phyloP scores from a whole-genome alignment of 73 alveolate species.

The Breviolum minutum region DNA sequence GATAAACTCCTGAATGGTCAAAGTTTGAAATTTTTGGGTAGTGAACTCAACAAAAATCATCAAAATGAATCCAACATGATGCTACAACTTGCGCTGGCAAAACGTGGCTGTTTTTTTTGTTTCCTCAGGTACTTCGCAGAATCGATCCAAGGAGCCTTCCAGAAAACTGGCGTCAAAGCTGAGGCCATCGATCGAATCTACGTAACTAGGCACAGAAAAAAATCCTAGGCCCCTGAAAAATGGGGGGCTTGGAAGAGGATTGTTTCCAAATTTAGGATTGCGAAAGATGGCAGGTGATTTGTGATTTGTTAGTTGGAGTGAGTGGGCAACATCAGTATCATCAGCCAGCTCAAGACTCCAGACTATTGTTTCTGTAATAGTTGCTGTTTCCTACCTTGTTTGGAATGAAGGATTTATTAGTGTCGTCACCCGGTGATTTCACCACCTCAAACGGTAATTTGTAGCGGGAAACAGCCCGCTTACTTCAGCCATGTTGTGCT shows the following conservation, averaged over 20 bases:
- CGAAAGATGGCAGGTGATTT: not conserved
- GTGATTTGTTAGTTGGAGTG: too few relatives aligned
- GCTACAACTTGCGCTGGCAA: not conserved
- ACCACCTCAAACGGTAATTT: too few relatives aligned
- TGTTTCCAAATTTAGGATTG: not conserved
- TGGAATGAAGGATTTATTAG: too few relatives aligned
- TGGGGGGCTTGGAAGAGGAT: not conserved
- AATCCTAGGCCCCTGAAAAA: not conserved
- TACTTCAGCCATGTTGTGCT: not conserved
- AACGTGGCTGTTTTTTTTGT: not conserved
- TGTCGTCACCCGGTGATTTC: too few relatives aligned
- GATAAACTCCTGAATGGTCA: too few relatives aligned
- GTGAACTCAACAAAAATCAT: too few relatives aligned
- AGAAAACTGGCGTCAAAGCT: constrained; percentile 66
- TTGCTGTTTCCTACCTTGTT: too few relatives aligned
- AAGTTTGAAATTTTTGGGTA: not conserved
- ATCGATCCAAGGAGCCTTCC: constrained; percentile 94
- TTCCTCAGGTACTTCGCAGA: constrained; percentile 53
- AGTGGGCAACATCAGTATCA: too few relatives aligned
- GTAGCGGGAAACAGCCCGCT: not conserved
- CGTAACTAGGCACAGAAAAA: not conserved
- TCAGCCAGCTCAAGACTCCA: too few relatives aligned
- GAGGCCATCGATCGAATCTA: constrained; percentile 90
- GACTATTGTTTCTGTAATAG: too few relatives aligned
- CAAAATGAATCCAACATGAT: not conserved